Evolutionary conservation across 2,329 filamentous ascomycete species (phyloP), one percentile per base, ranked within the genome.

Genomic region (Cladosporium sp.): DNA sequence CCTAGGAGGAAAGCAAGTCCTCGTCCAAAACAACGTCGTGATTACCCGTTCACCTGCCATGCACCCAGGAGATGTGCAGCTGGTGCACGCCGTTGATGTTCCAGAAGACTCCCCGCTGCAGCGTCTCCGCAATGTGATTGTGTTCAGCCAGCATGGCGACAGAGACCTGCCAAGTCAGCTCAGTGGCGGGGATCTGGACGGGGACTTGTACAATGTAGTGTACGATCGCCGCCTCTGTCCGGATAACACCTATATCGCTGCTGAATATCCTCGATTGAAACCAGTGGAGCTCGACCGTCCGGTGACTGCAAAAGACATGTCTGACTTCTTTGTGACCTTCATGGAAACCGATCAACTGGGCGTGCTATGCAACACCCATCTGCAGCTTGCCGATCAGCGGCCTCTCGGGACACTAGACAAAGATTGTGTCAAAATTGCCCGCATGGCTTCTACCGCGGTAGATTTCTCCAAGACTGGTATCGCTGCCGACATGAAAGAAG

Each of bases 181-280:
- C 0, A 86, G 85, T 49, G 89, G 89, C 1, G 89, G 89, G 0
- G 89, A 95, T 66, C 76, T 95, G 0, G 89, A 93, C 58, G 89
- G 89, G 0, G 90, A 95, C 65, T 71, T 88, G 0, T 95, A 87
- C 68, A 86, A 89, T 58, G 71, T 95, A 46, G 87, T 95, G 44
- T 93, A 81, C 76, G 88, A 95, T 59, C 59, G 68, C 0, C 63
- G 67, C 0, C 74, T 83, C 0, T 66, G 77, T 1, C 75, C 79
- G 0, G 65, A 63, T 4, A 61, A 54, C 0, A 72, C 70, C 0
- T 81, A 75, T n/a, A 0, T 3, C 1, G 81, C 89, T 0, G 88
- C 89, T 0, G 81, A 89, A 57, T 95, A 95, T 59, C 78, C 82
- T 3, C 76, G 81, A 1, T 74, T 80, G 0, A 13, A 59, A 0